phyloP scores from a whole-genome alignment of 108 stramenopile species.

The Schizochytrium sp. region DNA sequence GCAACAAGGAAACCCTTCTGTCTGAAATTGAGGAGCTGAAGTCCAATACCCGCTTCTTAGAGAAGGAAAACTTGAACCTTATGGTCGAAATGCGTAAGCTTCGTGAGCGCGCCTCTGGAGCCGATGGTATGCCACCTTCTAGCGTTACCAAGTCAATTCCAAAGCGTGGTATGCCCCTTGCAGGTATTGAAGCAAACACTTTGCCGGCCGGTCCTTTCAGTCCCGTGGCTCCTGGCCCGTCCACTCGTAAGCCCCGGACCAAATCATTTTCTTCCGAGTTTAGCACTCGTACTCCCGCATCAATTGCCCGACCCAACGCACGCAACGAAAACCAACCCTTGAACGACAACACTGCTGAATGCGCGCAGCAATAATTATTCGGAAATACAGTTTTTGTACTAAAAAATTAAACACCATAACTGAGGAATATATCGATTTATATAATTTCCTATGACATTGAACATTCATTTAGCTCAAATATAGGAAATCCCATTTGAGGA shows the following conservation, averaged over 20 bases:
- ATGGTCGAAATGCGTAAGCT: slow-evolving; percentile 47
- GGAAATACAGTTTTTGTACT: too few species aligned
- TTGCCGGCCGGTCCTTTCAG: not conserved
- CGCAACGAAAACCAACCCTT: not conserved
- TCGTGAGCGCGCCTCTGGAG: slow-evolving; percentile 20
- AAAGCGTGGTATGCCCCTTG: not conserved
- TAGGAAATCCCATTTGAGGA: too few species aligned
- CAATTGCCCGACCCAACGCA: not conserved
- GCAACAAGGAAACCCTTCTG: not conserved
- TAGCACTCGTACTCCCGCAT: not conserved
- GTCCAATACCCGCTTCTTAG: slow-evolving; percentile 16
- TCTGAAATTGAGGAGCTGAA: slow-evolving; percentile 38
- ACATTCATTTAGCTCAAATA: too few species aligned
- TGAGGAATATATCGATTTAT: too few species aligned
- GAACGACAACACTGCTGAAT: slow-evolving; percentile 4
- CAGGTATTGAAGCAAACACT: slow-evolving; percentile 23
- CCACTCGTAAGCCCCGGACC: slow-evolving; percentile 3
- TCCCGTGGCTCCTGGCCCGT: not conserved
- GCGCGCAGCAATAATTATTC: not conserved
- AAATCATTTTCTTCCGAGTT: not conserved
- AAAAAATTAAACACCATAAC: too few species aligned
- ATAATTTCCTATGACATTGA: too few species aligned
- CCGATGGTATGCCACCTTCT: too few species aligned
- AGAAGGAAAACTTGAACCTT: slow-evolving; percentile 32
- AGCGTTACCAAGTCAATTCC: too few species aligned